A percentile compares a stretch with the other conserved stretches of the same genome.
phyloP scores from a whole-genome alignment of 371 early-diverging fungal species.

The Mucor ambiguus region DNA sequence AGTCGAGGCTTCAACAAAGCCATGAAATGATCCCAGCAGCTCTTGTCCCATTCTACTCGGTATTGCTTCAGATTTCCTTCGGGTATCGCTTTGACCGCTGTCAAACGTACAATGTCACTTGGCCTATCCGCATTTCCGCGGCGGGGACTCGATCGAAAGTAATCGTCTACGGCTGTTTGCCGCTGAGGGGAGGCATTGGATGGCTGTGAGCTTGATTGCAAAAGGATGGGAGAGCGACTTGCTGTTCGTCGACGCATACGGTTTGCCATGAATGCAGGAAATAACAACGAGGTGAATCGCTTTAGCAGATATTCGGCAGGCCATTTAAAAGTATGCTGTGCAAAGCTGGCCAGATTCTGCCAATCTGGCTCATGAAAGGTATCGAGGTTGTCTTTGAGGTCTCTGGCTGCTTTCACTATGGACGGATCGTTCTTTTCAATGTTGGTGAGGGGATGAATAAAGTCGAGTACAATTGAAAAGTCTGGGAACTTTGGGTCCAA shows the following conservation, averaged over 20 bases:
- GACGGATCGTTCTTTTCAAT: neutral
- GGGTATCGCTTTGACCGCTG: conserved; percentile 1
- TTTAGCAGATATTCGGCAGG: conserved; percentile 14
- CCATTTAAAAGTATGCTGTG: conserved; percentile 19
- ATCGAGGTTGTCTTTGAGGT: conserved; percentile 1
- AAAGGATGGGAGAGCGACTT: neutral
- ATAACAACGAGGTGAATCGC: conserved; percentile 14
- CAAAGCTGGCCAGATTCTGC: conserved; percentile 8
- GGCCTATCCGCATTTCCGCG: neutral
- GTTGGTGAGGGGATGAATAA: conserved; percentile 22
- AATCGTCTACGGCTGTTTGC: conserved; percentile 6
- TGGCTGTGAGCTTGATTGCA: neutral
- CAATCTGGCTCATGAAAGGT: conserved; percentile 23
- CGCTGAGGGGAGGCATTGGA: neutral
- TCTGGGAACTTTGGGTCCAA: conserved; percentile 26
- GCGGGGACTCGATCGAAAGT: neutral
- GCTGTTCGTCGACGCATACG: neutral
- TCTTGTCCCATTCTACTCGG: conserved; percentile 20
- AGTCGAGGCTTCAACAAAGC: neutral
- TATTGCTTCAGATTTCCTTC: neutral
- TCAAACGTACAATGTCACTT: neutral
- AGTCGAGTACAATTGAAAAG: conserved; percentile 17
- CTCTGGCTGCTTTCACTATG: neutral
- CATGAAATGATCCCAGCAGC: neutral
- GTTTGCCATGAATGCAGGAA: conserved; percentile 24